These are phyloP conservation scores for Silene coronaria DNA, from an alignment of 179 eudicot species.

Conservation along the genomic window DNA sequence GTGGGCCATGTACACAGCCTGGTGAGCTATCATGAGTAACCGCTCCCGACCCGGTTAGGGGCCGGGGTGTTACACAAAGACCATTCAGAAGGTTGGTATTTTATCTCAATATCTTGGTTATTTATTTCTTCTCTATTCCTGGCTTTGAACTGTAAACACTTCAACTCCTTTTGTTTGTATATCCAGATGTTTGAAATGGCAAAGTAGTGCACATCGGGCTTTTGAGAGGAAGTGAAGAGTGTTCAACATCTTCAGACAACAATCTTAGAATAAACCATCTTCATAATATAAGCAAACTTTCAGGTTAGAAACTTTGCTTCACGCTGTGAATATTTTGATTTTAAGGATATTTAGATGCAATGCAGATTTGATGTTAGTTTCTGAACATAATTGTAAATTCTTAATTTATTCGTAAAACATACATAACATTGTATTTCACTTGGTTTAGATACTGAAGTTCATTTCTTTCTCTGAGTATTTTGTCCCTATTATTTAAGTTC, in stretches of 20 bases:
- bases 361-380: not conserved
- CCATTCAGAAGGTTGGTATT: conserved; percentile 58
- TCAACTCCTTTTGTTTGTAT: not conserved
- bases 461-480: not conserved
- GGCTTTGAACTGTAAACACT: not conserved
- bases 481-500: not conserved
- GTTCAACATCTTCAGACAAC: conserved; percentile 61
- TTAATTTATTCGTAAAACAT: not conserved
- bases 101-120: not conserved
- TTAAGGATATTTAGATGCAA: not conserved
- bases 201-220: conserved; percentile 57
- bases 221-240: conserved; percentile 59
- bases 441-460: conserved; percentile 5
- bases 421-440: conserved; percentile 1
- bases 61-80: conserved; percentile 65
- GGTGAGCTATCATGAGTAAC: too few relatives aligned
- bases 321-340: not conserved
- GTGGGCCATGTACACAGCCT: too few relatives aligned
- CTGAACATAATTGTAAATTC: not conserved
- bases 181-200: conserved; percentile 87
- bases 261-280: conserved; percentile 39
- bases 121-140: not conserved
- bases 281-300: not conserved
- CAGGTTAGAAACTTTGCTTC: conserved; percentile 1
- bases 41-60: too few relatives aligned